These are phyloP conservation scores for Aspergillus sp. DNA, from an alignment of 2,329 filamentous ascomycete genomes.

Conservation along the genomic window DNA sequence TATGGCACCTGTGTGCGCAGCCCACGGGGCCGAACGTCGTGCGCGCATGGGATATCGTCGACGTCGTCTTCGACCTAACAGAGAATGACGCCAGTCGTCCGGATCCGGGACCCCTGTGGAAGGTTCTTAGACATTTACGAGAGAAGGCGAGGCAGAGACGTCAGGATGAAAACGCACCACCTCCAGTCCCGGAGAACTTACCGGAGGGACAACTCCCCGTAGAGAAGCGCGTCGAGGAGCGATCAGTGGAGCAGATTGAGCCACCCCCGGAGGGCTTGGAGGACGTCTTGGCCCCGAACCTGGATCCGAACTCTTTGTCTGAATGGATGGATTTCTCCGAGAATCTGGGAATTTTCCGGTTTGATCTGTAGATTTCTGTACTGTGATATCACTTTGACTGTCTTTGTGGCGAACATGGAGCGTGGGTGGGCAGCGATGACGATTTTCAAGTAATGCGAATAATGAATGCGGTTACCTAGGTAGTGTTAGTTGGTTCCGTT, in stretches of 20 bases:
- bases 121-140: not conserved
- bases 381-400: not conserved
- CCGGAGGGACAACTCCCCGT: not conserved
- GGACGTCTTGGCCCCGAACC: not conserved
- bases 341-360: not conserved
- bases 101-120: constrained; percentile 1
- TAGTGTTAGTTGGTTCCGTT: not conserved
- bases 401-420: not conserved
- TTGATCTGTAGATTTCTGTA: not conserved
- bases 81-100: not conserved
- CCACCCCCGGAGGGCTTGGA: not conserved
- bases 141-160: not conserved
- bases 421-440: not conserved
- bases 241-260: not conserved
- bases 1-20: constrained; percentile 43
- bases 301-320: not conserved
- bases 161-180: not conserved
- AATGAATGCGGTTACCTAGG: not conserved
- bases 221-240: not conserved
- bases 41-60: constrained; percentile 31
- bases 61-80: not conserved
- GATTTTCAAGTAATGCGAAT: not conserved
- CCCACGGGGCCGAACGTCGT: constrained; percentile 26
- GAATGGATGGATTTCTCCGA: constrained; percentile 3
- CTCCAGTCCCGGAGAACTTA: not conserved